A percentile compares a stretch with the other conserved stretches of the same genome.
Conservation (phyloP, 306 rosid genomes). For the Citrullus amarus region DNA sequence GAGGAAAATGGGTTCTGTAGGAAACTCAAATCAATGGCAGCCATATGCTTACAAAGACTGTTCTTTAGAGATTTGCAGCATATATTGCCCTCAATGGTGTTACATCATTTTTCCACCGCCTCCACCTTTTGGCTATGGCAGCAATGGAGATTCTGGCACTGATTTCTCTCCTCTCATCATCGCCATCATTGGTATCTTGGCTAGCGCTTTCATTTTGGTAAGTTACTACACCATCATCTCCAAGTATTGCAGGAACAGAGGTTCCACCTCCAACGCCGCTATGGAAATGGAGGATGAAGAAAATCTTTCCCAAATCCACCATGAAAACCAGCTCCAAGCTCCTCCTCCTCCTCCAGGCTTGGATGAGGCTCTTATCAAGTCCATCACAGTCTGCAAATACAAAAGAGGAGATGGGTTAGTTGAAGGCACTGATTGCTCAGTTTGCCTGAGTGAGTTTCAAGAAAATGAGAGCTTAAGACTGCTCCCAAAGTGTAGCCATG, state of each 20-base stretch:
- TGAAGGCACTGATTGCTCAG: slow-evolving; percentile 64
- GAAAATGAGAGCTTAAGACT: slow-evolving; percentile 57
- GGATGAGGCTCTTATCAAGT: slow-evolving; percentile 43
- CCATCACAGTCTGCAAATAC: slow-evolving; percentile 47
- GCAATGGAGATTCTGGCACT: slow-evolving; percentile 12
- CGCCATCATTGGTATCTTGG: slow-evolving; percentile 57
- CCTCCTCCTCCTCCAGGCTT: slow-evolving; percentile 28
- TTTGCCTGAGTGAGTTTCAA: slow-evolving; percentile 60
- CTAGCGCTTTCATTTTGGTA: slow-evolving; percentile 45
- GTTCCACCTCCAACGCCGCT: not conserved
- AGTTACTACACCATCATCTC: slow-evolving; percentile 55
- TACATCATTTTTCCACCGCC: slow-evolving; percentile 61
- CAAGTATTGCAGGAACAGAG: slow-evolving; percentile 34
- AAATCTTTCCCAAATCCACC: not conserved
- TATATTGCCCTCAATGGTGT: slow-evolving; percentile 80
- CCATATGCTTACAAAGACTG: slow-evolving; percentile 42
- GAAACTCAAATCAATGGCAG: slow-evolving; percentile 33
- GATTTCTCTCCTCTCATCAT: slow-evolving; percentile 67
- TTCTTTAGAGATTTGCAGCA: slow-evolving; percentile 55
- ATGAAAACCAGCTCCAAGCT: slow-evolving; percentile 18
- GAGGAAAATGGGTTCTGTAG: slow-evolving; percentile 30
- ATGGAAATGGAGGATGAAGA: slow-evolving; percentile 11
- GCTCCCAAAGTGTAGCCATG: slow-evolving; percentile 65
- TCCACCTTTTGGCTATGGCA: slow-evolving; percentile 23
- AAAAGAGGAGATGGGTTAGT: slow-evolving; percentile 28